phyloP scores from a whole-genome alignment of 176 grass and related monocot genomes.

The Eremochloa ophiuroides region DNA sequence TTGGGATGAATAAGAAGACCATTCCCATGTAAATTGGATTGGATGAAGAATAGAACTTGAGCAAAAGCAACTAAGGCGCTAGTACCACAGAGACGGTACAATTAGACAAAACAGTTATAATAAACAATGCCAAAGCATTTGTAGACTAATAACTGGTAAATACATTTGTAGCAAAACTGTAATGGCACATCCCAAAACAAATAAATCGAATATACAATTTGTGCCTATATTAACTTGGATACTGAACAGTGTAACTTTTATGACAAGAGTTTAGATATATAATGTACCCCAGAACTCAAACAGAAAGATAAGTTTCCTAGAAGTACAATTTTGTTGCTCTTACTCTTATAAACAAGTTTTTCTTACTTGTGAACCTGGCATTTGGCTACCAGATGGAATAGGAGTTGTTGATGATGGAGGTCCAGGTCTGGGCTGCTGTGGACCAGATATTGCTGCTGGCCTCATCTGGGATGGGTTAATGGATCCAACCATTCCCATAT shows the following conservation, averaged over 20 bases:
- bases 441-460: constrained; percentile 38
- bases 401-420: constrained; percentile 49
- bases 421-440: constrained; percentile 56
- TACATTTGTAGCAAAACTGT: background rate
- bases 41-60: background rate
- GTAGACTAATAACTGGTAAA: constrained; percentile 6
- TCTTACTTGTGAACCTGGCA: constrained; percentile 67
- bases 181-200: background rate
- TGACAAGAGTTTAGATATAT: background rate
- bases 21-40: background rate
- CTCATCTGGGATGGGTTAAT: constrained; percentile 61
- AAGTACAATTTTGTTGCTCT: constrained; percentile 3
- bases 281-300: background rate
- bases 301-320: background rate
- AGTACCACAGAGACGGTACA: background rate
- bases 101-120: background rate
- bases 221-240: background rate
- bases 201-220: background rate
- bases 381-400: constrained; percentile 59
- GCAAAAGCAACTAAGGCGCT: background rate
- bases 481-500: constrained; percentile 76
- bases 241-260: background rate
- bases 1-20: background rate
- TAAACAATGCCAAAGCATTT: background rate
- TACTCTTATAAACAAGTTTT: constrained; percentile 4